A percentile compares a stretch with the other conserved stretches of the same genome.
These are phyloP conservation scores for Monosporascus sp. DNA, from an alignment of 2,329 filamentous ascomycete species.

Conservation along the genomic window DNA sequence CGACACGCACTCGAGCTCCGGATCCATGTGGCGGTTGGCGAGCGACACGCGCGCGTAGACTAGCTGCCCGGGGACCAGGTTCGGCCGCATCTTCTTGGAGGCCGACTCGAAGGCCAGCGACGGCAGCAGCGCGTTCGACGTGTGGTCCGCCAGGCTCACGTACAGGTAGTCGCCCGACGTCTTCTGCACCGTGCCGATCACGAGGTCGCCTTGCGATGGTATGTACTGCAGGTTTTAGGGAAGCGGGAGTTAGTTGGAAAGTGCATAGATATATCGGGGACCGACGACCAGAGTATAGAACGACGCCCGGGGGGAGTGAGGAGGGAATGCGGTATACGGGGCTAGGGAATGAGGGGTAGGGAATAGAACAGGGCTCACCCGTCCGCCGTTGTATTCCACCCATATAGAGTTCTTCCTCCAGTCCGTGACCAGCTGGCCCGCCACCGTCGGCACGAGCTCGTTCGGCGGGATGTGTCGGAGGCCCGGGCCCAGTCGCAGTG, in stretches of 20 bases:
- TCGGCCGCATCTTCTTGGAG: constrained; percentile 84
- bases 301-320: no score
- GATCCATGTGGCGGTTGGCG: constrained; percentile 76
- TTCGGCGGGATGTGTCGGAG: constrained; percentile 76
- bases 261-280: constrained; percentile 1
- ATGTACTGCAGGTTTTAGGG: constrained; percentile 58
- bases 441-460: constrained; percentile 63
- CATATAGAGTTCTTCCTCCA: constrained; percentile 71
- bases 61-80: constrained; percentile 67
- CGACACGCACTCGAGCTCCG: constrained; percentile 87
- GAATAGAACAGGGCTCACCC: constrained; percentile 45
- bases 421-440: constrained; percentile 63
- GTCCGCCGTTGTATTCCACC: constrained; percentile 65
- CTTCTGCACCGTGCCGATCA: constrained; percentile 81
- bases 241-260: constrained; percentile 21
- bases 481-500: constrained; percentile 78
- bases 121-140: constrained; percentile 63
- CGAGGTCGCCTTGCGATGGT: constrained; percentile 74
- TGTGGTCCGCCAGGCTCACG: constrained; percentile 66
- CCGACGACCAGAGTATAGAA: no score
- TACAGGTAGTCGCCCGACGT: constrained; percentile 73
- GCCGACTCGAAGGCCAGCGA: constrained; percentile 91
- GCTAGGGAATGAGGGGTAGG: background rate
- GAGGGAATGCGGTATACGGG: no score
- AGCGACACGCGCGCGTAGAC: constrained; percentile 83